These are phyloP conservation scores for Solanum rostratum DNA, from an alignment of 257 asterid species.

Conservation along the genomic window DNA sequence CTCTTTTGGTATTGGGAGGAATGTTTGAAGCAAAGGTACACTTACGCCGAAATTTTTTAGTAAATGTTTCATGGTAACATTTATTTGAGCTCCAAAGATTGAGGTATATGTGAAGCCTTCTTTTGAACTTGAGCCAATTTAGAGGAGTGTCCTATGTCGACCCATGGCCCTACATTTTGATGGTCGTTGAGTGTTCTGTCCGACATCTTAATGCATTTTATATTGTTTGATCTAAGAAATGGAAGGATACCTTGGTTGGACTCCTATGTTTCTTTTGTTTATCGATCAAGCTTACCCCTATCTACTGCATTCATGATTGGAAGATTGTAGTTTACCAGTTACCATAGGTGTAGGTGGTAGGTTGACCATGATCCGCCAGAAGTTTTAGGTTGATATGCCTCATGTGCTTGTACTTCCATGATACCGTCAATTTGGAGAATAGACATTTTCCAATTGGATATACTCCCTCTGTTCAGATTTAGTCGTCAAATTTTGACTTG, in stretches of 20 bases:
- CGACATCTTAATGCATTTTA: background rate
- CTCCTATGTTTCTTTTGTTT: background rate
- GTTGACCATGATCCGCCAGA: background rate
- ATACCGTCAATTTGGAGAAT: background rate
- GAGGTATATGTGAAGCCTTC: background rate
- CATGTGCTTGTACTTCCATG: background rate
- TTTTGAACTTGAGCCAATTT: background rate
- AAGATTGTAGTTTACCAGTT: background rate
- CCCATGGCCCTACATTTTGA: background rate
- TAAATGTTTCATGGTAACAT: background rate
- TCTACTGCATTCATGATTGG: background rate
- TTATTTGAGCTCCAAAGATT: background rate
- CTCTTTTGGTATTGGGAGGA: conserved; percentile 98
- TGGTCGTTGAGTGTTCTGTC: background rate
- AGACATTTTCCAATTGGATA: background rate
- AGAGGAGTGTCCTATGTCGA: background rate
- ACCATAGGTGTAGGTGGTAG: background rate
- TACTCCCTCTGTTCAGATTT: background rate
- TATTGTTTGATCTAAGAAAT: background rate
- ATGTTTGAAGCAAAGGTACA: conserved; percentile 79
- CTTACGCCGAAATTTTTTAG: background rate
- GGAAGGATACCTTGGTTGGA: background rate
- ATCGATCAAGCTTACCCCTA: background rate
- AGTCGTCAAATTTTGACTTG: no score
- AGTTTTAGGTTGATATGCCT: background rate